phyloP scores from a whole-genome alignment of 768 basidiomycete genomes.

The Collybia nuda region DNA sequence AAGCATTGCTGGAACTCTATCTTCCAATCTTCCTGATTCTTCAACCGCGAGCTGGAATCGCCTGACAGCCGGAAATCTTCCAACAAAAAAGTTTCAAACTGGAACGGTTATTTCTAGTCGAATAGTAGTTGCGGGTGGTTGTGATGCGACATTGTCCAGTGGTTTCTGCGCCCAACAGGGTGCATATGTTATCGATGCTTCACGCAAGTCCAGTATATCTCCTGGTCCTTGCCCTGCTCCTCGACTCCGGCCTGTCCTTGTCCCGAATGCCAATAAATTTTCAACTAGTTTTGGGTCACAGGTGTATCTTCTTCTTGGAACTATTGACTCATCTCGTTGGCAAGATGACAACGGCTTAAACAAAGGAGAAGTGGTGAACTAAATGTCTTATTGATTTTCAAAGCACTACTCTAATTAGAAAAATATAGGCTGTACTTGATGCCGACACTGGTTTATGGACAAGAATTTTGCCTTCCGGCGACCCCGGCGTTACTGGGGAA shows the following conservation, averaged over 20 bases:
- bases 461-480: slow-evolving; percentile 72
- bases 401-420: slow-evolving; percentile 6
- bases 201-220: slow-evolving; percentile 29
- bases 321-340: slow-evolving; percentile 65
- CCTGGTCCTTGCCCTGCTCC: slow-evolving; percentile 64
- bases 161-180: slow-evolving; percentile 58
- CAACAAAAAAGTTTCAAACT: slow-evolving; percentile 48
- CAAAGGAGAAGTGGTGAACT: slow-evolving; percentile 72
- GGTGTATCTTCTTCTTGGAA: slow-evolving; percentile 68
- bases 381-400: not conserved
- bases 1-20: slow-evolving; percentile 66
- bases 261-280: slow-evolving; percentile 57
- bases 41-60: slow-evolving; percentile 62
- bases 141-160: slow-evolving; percentile 42
- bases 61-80: slow-evolving; percentile 36
- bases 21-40: slow-evolving; percentile 59
- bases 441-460: slow-evolving; percentile 65
- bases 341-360: slow-evolving; percentile 58
- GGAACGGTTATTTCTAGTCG: slow-evolving; percentile 55
- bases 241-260: slow-evolving; percentile 56
- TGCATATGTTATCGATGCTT: slow-evolving; percentile 56
- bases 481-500: slow-evolving; percentile 55
- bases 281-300: slow-evolving; percentile 62
- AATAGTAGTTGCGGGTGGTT: slow-evolving; percentile 63
- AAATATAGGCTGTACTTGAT: slow-evolving; percentile 58